Base-by-base conservation (phyloP, 2,329 filamentous ascomycete genomes). In the Penicillium sp. region DNA sequence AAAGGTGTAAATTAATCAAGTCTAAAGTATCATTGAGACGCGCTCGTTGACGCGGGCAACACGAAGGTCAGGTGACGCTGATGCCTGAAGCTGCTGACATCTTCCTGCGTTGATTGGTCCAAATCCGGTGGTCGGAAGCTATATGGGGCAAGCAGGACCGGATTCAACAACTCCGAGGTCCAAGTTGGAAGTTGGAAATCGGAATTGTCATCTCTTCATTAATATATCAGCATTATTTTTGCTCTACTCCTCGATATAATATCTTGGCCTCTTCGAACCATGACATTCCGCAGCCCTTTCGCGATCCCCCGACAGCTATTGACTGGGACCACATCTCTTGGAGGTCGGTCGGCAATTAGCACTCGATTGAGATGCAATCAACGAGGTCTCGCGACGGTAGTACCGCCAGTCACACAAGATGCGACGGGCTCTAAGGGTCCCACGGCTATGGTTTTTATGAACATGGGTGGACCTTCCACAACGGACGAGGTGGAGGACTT, bases 381-480 rank as follows among this genome's bases (percentile, higher is more conserved):
- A 21, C 60, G 62, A 53, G 62, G 64, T 5, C 70, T 74, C 58
- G 84, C 84, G 28, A 85, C 82, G 13, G 75, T 77, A 17, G 82
- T 81, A 4, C 85, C 87, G 10, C 87, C 88, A 7, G 88, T 93
- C 21, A 90, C 87, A 0, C 88, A 94, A 68, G 78, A 88, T 77
- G 76, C 79, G 6, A 80, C 80, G 1, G 80, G 78, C 43, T 77
- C 79, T 3, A 79, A 87, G 64, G 91, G 91, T 0, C 89, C 90
- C 7, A 98, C 93, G 4, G 93, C 93, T 38, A 97, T 98, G 82
- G 93, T 98, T 13, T 96, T 98, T 65, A 81, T 98, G 73, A 98
- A 98, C 72, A 98, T 98, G 93, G 93, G 93, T 53, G 93, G 93
- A 0, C 93, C 93, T 3, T 87, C 88, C 1, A 95, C 87, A 4